Evolutionary conservation across 352 stramenopile genomes (phyloP).

Genomic region (Nothophytophthora sp.): DNA sequence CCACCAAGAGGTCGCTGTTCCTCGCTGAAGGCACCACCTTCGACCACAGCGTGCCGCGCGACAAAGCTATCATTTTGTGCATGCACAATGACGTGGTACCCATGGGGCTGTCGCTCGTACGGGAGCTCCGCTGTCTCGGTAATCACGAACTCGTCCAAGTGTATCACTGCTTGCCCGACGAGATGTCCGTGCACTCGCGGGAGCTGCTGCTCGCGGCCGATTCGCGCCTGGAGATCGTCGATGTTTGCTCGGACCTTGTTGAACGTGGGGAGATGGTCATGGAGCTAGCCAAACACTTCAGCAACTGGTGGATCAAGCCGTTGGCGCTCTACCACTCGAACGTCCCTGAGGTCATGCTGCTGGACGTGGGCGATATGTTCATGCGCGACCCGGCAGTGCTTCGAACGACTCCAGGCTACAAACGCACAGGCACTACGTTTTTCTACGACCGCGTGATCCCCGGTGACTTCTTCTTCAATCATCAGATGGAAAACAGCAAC

Average conservation of each 20-base stretch:
- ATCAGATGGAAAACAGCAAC: too few species aligned
- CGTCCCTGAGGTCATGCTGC: slow-evolving; percentile 14
- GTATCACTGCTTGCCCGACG: too few species aligned
- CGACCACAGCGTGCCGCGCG: neutral
- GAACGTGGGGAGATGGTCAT: neutral
- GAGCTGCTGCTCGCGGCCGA: slow-evolving; percentile 4
- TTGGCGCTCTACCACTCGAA: slow-evolving; percentile 17
- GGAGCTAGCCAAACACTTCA: slow-evolving; percentile 12
- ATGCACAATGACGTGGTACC: slow-evolving; percentile 12
- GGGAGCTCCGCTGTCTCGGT: too few species aligned
- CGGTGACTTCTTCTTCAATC: too few species aligned
- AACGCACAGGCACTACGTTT: slow-evolving; percentile 26
- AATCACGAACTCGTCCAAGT: too few species aligned
- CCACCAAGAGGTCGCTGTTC: too few species aligned
- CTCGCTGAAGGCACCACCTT: too few species aligned
- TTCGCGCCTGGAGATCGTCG: slow-evolving; percentile 21
- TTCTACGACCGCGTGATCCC: slow-evolving; percentile 16
- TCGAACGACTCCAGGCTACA: slow-evolving; percentile 27
- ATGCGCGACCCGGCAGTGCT: slow-evolving; percentile 30
- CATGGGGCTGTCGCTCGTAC: slow-evolving; percentile 14
- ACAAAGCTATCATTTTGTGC: slow-evolving; percentile 19
- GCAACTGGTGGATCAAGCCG: too few species aligned
- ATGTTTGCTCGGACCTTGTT: slow-evolving; percentile 16
- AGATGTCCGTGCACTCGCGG: slow-evolving; percentile 8
- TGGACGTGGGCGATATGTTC: slow-evolving; percentile 38